Evolutionary conservation across 805 yeast genomes (phyloP).

Genomic region (Candida gorgasii): DNA sequence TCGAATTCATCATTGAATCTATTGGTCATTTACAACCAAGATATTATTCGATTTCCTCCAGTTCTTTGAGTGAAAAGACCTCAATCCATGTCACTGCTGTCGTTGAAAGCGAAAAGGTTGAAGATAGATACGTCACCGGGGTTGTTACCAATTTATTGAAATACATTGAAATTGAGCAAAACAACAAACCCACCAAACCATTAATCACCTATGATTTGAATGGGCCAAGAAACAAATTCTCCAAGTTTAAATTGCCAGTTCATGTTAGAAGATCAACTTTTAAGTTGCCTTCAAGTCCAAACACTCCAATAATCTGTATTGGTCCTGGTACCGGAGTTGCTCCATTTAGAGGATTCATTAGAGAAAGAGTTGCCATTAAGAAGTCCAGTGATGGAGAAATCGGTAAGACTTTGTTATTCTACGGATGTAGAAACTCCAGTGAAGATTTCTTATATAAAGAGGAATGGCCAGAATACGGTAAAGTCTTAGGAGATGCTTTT

Average conservation of each 20-base stretch:
- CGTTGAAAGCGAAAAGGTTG: constrained; percentile 63
- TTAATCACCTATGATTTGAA: constrained; percentile 63
- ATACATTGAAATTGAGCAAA: constrained; percentile 63
- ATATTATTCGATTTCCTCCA: constrained; percentile 93
- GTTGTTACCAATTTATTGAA: constrained; percentile 88
- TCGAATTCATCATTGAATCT: constrained; percentile 79
- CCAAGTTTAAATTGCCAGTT: constrained; percentile 70
- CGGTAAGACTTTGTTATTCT: constrained; percentile 78
- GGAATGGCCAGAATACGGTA: constrained; percentile 82
- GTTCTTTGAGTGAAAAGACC: constrained; percentile 74
- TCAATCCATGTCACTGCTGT: constrained; percentile 86
- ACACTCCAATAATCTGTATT: constrained; percentile 82
- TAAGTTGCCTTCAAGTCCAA: constrained; percentile 84
- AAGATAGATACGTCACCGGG: constrained; percentile 57
- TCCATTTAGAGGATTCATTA: constrained; percentile 92
- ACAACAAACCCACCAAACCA: constrained; percentile 45
- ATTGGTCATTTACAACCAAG: constrained; percentile 87
- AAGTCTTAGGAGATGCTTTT: constrained; percentile 59
- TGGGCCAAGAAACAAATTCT: constrained; percentile 76
- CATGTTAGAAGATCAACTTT: constrained; percentile 94
- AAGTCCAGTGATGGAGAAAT: constrained; percentile 33
- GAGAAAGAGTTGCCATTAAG: constrained; percentile 73
- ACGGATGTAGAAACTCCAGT: constrained; percentile 77
- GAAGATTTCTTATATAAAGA: constrained; percentile 85
- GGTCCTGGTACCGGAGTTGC: constrained; percentile 99